These are phyloP conservation scores for Auricularia auricula-judae DNA, from an alignment of 768 basidiomycete genomes.

Conservation along the genomic window DNA sequence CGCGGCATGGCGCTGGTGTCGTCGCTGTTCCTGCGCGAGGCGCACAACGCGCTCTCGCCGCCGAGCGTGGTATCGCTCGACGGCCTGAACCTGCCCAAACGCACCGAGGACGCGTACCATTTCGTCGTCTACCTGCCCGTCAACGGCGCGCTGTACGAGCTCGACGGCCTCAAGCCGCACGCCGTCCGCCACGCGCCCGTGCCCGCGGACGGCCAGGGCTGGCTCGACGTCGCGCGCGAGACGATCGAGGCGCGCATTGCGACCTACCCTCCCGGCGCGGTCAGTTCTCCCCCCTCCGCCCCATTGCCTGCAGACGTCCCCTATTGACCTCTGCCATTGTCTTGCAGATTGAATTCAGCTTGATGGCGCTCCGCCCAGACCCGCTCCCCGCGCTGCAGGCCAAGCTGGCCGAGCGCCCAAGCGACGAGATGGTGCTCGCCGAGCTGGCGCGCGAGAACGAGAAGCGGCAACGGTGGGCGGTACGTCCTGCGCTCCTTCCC, in stretches of 20 bases:
- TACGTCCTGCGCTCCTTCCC: constrained; percentile 28
- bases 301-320: neutral
- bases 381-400: constrained; percentile 59
- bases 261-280: constrained; percentile 82
- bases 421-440: constrained; percentile 37
- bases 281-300: constrained; percentile 29
- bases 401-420: constrained; percentile 40
- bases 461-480: constrained; percentile 74
- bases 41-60: constrained; percentile 89
- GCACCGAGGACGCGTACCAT: constrained; percentile 81
- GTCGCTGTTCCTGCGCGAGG: constrained; percentile 67
- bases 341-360: constrained; percentile 76
- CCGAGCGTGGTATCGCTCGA: constrained; percentile 82
- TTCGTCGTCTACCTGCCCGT: constrained; percentile 90
- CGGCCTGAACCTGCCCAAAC: constrained; percentile 61
- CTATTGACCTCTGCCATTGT: too few species aligned
- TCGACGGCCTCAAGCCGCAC: constrained; percentile 77
- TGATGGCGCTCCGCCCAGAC: constrained; percentile 78
- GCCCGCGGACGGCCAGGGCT: constrained; percentile 56
- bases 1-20: constrained; percentile 74
- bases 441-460: constrained; percentile 55
- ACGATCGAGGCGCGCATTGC: constrained; percentile 82
- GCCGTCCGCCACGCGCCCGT: constrained; percentile 73
- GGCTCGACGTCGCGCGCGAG: constrained; percentile 73
- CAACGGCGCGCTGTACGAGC: constrained; percentile 77